Percentiles rank a stretch among this genome's conserved stretches.
Evolutionary conservation across 2,329 filamentous ascomycete genomes (phyloP).

Genomic region (Paecilomyces sp.): DNA sequence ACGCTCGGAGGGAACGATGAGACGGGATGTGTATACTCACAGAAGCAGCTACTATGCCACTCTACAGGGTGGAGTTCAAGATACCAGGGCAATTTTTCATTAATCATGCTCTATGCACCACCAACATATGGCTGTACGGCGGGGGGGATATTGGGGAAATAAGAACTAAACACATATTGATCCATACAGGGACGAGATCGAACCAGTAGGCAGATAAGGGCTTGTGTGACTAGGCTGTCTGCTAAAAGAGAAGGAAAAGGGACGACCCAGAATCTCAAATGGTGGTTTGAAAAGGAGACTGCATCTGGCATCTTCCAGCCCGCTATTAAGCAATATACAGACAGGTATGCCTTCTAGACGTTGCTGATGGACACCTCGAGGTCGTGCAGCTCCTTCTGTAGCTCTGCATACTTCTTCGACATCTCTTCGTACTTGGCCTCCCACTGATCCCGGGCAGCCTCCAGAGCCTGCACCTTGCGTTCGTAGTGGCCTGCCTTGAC

Average conservation of each 20-base stretch:
- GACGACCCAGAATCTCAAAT: constrained; percentile 18
- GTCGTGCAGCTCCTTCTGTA: constrained; percentile 86
- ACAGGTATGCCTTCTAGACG: constrained; percentile 56
- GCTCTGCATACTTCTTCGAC: constrained; percentile 73
- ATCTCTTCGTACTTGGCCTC: constrained; percentile 98
- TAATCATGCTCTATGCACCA: constrained; percentile 5
- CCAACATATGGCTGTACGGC: constrained; percentile 1
- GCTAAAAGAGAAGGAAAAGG: constrained; percentile 14
- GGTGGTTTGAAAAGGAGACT: constrained; percentile 17
- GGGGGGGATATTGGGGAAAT: not conserved
- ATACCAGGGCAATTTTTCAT: not conserved
- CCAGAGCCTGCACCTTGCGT: constrained; percentile 96
- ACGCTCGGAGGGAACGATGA: constrained; percentile 41
- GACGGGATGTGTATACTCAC: constrained; percentile 1
- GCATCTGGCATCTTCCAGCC: constrained; percentile 21
- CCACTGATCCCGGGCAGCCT: constrained; percentile 87
- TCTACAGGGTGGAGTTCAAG: not conserved
- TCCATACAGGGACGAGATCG: not conserved
- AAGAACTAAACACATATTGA: constrained; percentile 1
- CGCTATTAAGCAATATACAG: constrained; percentile 22
- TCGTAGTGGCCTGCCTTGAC: constrained; percentile 99
- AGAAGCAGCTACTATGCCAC: not conserved
- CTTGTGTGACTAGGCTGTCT: constrained; percentile 10
- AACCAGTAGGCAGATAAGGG: constrained; percentile 6
- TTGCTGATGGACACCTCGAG: constrained; percentile 89